Conservation (phyloP, 192 early-diverging fungal species). For the Coemansia pectinata region DNA sequence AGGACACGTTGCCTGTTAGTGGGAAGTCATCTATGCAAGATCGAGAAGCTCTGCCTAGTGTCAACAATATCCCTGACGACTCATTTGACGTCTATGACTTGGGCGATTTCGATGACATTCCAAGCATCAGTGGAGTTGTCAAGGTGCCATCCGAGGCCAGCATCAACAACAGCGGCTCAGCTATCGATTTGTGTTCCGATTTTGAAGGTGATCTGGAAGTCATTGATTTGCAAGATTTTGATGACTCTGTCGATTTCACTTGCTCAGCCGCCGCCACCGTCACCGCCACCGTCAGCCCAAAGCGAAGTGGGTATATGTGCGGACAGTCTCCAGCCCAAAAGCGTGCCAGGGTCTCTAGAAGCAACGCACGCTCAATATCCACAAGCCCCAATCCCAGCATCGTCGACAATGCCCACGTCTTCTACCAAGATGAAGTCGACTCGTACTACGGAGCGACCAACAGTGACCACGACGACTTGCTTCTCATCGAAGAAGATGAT, state of each 20-base stretch:
- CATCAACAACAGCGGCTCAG: neutral
- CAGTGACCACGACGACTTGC: slow-evolving; percentile 7
- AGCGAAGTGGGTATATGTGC: neutral
- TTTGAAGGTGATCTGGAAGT: slow-evolving; percentile 19
- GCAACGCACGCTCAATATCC: neutral
- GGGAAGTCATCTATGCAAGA: neutral
- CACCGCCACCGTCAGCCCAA: neutral
- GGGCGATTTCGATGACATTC: slow-evolving; percentile 27
- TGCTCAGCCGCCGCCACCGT: neutral
- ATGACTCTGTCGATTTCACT: neutral
- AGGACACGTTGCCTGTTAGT: neutral
- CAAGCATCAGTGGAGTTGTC: neutral
- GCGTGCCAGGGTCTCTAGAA: neutral
- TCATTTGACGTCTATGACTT: slow-evolving; percentile 23
- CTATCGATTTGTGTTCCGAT: slow-evolving; percentile 28
- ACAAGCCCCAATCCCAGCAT: neutral
- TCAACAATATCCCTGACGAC: slow-evolving; percentile 3
- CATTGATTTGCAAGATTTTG: slow-evolving; percentile 25
- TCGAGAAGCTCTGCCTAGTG: neutral
- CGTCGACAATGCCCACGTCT: neutral
- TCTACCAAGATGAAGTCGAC: neutral
- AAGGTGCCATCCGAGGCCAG: neutral
- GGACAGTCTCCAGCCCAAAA: neutral
- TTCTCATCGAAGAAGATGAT: neutral
- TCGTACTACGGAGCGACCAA: neutral